Base-by-base conservation (phyloP, 2,329 filamentous ascomycete species). In the Trichophaea hybrida region DNA sequence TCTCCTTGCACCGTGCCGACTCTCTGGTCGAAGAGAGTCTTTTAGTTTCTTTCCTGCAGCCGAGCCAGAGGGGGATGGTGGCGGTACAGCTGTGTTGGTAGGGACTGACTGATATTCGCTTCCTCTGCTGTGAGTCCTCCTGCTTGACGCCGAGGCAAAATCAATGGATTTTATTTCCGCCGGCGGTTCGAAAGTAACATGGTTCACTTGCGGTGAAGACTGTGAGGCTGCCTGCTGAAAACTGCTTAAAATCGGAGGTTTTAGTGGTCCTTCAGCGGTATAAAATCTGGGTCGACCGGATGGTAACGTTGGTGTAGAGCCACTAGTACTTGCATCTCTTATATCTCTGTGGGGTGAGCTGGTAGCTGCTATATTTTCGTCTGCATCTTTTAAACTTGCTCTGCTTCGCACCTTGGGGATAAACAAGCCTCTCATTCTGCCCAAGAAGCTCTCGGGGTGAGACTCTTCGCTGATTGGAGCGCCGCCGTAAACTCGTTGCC, bases 271-370 rank as follows among this genome's bases (percentile, higher is more conserved):
- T 5, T 51, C 35, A 32, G 59, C 57, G 32, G 55, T 32, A 8
- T 62, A 77, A 72, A 55, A 72, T 74, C 17, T 70, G 72, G 67
- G 70, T 72, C 62, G 71, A 74, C 64, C 71, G 74, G 54, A 72
- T 71, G 1, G 75, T 69, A 13, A 68, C 65, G n/a, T 68, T 64
- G n/a, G 71, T 70, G 10, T 49, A 24, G 44, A 12, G 65, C 73
- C 35, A 31, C 40, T 48, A 53, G 55, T 58, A 85, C 83, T 58
- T 82, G 55, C 58, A 85, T 83, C 59, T 82, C 78, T 49, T 8
- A 61, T 1, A 80, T 84, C 65, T 85, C 70, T 15, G 80, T 81
- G 8, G 83, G 78, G 0, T 81, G 81, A 63, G 80, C 78, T 73
- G 79, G 78, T 66, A 75, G 81, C 61, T 43, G 38, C 38, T 4